A percentile compares a stretch with the other conserved stretches of the same genome.
Conservation (phyloP, 176 grass and related monocot genomes). For the Saccharum officinarum region DNA sequence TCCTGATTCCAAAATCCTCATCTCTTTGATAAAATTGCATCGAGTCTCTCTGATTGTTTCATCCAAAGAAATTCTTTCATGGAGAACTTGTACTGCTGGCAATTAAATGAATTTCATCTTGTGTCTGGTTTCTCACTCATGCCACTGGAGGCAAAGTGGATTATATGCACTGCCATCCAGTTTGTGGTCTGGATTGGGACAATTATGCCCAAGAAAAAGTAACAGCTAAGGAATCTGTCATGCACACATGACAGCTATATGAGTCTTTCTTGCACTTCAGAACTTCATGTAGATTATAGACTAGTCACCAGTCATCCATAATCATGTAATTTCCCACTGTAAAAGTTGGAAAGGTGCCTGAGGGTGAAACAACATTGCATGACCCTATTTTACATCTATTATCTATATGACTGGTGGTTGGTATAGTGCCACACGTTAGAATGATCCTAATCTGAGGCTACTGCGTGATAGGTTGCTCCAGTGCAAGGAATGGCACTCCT, state of each 20-base stretch:
- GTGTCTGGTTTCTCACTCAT: background rate
- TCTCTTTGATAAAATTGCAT: background rate
- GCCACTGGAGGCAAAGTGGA: background rate
- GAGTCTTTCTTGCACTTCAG: background rate
- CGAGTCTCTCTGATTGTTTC: background rate
- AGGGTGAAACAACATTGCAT: background rate
- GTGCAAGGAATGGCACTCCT: slow-evolving; percentile 84
- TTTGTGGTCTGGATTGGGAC: background rate
- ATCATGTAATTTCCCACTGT: background rate
- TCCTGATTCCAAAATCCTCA: slow-evolving; percentile 17
- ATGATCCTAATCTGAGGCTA: slow-evolving; percentile 23
- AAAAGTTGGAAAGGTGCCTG: background rate
- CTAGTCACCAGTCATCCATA: background rate
- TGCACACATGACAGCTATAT: background rate
- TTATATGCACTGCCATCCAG: background rate
- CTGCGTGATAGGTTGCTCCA: slow-evolving; percentile 66
- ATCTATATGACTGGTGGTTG: background rate
- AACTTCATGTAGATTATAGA: background rate
- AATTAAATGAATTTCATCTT: background rate
- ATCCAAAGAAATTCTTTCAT: background rate
- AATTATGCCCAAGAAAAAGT: background rate
- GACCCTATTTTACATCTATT: background rate
- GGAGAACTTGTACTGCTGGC: background rate
- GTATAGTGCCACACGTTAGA: background rate
- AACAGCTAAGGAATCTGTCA: background rate